Percentiles rank a stretch among this genome's conserved stretches.
phyloP scores from a whole-genome alignment of 2,329 filamentous ascomycete species.

The Monosporascus sp. region DNA sequence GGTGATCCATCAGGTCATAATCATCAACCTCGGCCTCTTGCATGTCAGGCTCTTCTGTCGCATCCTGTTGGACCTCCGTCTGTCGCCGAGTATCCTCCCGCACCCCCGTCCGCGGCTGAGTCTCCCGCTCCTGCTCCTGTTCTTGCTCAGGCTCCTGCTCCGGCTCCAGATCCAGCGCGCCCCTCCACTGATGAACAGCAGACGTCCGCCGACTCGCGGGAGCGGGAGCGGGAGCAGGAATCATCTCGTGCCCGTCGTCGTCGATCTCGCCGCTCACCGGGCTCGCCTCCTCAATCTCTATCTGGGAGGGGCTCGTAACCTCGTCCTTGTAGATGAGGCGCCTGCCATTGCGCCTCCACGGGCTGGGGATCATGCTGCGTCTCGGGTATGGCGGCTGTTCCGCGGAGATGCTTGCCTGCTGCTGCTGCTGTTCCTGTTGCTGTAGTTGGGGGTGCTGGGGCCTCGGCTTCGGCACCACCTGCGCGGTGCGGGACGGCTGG shows the following conservation, averaged over 20 bases:
- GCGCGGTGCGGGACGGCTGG: background rate
- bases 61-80: background rate
- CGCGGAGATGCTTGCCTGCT: background rate
- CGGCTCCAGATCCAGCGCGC: background rate
- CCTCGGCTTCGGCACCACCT: constrained; percentile 12
- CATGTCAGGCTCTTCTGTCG: constrained; percentile 1
- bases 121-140: background rate
- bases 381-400: constrained; percentile 15
- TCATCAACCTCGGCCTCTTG: background rate
- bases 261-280: constrained; percentile 13
- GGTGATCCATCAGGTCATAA: background rate
- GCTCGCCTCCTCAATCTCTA: constrained; percentile 25
- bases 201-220: background rate
- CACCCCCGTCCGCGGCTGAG: background rate
- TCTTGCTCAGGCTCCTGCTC: constrained; percentile 2
- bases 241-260: constrained; percentile 9
- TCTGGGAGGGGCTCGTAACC: constrained; percentile 24
- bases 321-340: constrained; percentile 28
- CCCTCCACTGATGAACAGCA: background rate
- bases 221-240: background rate
- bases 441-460: constrained; percentile 12
- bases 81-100: background rate
- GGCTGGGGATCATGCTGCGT: constrained; percentile 32
- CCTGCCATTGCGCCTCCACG: constrained; percentile 34
- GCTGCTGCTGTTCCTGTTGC: background rate